These are phyloP conservation scores for Anthostomella pinea DNA, from an alignment of 2,329 filamentous ascomycete species.

Conservation along the genomic window DNA sequence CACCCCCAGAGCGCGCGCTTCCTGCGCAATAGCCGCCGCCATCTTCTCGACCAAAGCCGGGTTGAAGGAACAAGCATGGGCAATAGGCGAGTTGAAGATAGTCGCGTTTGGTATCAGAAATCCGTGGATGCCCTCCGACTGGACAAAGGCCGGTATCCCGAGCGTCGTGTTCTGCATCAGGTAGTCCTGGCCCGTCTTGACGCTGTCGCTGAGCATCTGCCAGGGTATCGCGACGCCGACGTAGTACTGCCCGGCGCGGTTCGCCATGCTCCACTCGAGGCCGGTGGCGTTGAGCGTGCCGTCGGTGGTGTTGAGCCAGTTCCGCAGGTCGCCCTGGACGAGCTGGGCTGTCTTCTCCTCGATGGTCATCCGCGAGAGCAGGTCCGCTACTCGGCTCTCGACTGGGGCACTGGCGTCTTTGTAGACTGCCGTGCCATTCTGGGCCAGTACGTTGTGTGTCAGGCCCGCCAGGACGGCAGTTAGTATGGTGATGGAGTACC, in stretches of 20 bases:
- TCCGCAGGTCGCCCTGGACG: constrained; percentile 67
- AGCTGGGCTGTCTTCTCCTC: constrained; percentile 71
- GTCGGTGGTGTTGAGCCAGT: constrained; percentile 69
- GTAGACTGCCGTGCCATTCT: constrained; percentile 45
- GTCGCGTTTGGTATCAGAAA: constrained; percentile 70
- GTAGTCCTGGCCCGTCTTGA: constrained; percentile 67
- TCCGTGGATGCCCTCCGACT: constrained; percentile 73
- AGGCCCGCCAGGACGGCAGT: constrained; percentile 18
- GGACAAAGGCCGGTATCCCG: constrained; percentile 70
- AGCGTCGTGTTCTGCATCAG: constrained; percentile 62
- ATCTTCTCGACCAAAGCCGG: constrained; percentile 62
- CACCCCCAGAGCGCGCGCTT: constrained; percentile 64
- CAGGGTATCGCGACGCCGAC: constrained; percentile 66
- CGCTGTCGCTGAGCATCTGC: constrained; percentile 59
- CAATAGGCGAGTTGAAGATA: constrained; percentile 77
- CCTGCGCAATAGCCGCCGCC: constrained; percentile 62
- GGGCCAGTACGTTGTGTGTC: constrained; percentile 12
- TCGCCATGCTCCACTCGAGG: constrained; percentile 63
- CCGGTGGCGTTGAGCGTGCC: constrained; percentile 67
- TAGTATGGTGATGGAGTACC: constrained; percentile 11
- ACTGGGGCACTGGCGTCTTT: constrained; percentile 61
- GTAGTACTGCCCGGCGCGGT: constrained; percentile 67
- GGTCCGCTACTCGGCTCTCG: constrained; percentile 63
- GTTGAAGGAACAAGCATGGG: constrained; percentile 69
- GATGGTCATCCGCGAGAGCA: constrained; percentile 70